These are phyloP conservation scores for Coemansia reversa DNA, from an alignment of 192 early-diverging fungal genomes.

Conservation along the genomic window DNA sequence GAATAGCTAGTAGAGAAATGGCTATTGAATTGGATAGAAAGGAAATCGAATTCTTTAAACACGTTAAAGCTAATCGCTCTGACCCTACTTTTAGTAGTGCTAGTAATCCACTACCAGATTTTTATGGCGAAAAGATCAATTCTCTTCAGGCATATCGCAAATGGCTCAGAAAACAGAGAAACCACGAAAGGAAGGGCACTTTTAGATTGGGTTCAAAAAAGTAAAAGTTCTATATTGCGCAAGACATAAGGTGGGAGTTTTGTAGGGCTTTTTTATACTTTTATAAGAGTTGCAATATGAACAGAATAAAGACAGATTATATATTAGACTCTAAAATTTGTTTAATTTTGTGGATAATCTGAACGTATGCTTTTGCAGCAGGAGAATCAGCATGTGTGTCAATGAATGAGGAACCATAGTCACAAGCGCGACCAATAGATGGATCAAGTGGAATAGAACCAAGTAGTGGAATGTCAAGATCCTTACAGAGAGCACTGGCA, in stretches of 20 bases:
- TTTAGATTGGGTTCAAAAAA: slow-evolving; percentile 59
- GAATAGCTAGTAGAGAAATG: slow-evolving; percentile 52
- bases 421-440: slow-evolving; percentile 77
- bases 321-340: slow-evolving; percentile 5
- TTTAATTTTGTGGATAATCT: slow-evolving; percentile 56
- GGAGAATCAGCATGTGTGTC: slow-evolving; percentile 88
- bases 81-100: slow-evolving; percentile 66
- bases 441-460: slow-evolving; percentile 79
- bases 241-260: too few species aligned
- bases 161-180: slow-evolving; percentile 88
- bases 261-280: too few species aligned
- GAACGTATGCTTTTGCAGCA: slow-evolving; percentile 65
- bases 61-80: slow-evolving; percentile 64
- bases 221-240: background rate
- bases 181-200: slow-evolving; percentile 67
- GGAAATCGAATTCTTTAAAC: slow-evolving; percentile 62
- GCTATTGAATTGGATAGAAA: slow-evolving; percentile 48
- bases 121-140: slow-evolving; percentile 90
- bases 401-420: slow-evolving; percentile 86
- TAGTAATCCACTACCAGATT: slow-evolving; percentile 82
- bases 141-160: slow-evolving; percentile 76
- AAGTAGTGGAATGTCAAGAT: slow-evolving; percentile 62
- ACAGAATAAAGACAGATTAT: too few species aligned
- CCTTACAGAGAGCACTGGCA: slow-evolving; percentile 62
- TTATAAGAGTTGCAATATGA: too few species aligned